These are phyloP conservation scores for Acephala macrosclerotiorum DNA, from an alignment of 2,329 filamentous ascomycete species.

Conservation along the genomic window DNA sequence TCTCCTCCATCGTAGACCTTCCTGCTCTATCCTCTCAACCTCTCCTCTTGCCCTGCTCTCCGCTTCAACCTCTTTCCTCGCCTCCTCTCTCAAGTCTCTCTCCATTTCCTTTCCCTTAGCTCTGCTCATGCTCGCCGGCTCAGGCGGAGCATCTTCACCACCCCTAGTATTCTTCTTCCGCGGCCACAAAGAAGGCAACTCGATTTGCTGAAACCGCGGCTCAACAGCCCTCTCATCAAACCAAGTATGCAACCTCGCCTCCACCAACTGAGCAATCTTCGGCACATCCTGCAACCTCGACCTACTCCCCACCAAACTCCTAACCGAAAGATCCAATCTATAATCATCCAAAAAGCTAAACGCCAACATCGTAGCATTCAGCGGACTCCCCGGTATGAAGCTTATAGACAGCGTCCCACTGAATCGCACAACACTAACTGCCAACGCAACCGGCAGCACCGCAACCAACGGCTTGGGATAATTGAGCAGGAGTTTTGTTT, in stretches of 20 bases:
- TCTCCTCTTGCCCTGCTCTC: conserved; percentile 47
- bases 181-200: conserved; percentile 83
- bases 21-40: conserved; percentile 43
- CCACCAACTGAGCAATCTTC: conserved; percentile 86
- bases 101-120: conserved; percentile 61
- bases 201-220: conserved; percentile 86
- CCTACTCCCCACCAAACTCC: conserved; percentile 81
- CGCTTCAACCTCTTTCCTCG: conserved; percentile 54
- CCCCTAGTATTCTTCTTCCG: conserved; percentile 83
- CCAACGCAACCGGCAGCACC: conserved; percentile 88
- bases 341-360: conserved; percentile 96
- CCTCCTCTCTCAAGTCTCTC: conserved; percentile 59
- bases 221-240: conserved; percentile 89
- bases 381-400: conserved; percentile 79
- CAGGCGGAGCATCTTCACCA: conserved; percentile 63
- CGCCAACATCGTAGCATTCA: conserved; percentile 82
- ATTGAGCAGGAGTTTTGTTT: conserved; percentile 93
- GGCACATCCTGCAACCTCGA: conserved; percentile 84
- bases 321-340: conserved; percentile 81
- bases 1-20: conserved; percentile 43
- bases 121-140: conserved; percentile 55
- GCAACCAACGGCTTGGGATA: conserved; percentile 91
- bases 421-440: conserved; percentile 91
- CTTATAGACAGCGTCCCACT: conserved; percentile 94
- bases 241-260: conserved; percentile 82